Conservation (phyloP, 495 filamentous ascomycete species). For the Neurospora sp. region DNA sequence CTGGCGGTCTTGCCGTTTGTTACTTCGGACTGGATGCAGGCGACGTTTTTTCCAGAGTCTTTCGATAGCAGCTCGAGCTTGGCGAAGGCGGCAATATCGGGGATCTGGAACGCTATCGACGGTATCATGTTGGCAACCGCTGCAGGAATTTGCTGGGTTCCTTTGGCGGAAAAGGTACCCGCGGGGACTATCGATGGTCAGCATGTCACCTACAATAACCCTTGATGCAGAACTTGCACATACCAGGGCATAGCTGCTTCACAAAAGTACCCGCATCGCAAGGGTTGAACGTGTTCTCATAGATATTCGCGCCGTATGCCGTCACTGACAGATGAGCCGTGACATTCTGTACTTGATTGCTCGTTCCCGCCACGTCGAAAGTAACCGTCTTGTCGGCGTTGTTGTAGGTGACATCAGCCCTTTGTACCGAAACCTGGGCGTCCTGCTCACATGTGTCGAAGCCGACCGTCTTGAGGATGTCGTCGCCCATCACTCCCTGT, state of each 20-base stretch:
- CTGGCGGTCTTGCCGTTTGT: constrained; percentile 76
- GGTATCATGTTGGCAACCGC: constrained; percentile 68
- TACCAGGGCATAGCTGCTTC: constrained; percentile 71
- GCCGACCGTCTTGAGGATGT: constrained; percentile 70
- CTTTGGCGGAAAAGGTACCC: constrained; percentile 63
- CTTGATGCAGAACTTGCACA: constrained; percentile 16
- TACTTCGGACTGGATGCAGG: constrained; percentile 74
- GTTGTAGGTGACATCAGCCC: constrained; percentile 71
- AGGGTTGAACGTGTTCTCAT: constrained; percentile 72
- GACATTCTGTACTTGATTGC: constrained; percentile 65
- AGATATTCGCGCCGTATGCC: constrained; percentile 80
- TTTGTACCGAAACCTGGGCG: constrained; percentile 59
- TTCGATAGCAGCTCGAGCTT: constrained; percentile 64
- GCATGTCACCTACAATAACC: constrained; percentile 18
- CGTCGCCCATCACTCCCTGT: constrained; percentile 41
- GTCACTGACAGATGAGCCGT: constrained; percentile 66
- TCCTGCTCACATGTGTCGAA: constrained; percentile 63
- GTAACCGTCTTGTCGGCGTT: constrained; percentile 56
- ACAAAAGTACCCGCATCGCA: constrained; percentile 59
- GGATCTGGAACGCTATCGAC: constrained; percentile 80
- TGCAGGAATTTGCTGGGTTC: constrained; percentile 56
- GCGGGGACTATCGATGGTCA: constrained; percentile 47
- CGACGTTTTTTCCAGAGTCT: constrained; percentile 46
- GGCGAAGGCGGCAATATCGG: constrained; percentile 82
- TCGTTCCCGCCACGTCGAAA: constrained; percentile 80